phyloP scores from a whole-genome alignment of 2,329 filamentous ascomycete genomes.

The Chaetomium olivaceum region DNA sequence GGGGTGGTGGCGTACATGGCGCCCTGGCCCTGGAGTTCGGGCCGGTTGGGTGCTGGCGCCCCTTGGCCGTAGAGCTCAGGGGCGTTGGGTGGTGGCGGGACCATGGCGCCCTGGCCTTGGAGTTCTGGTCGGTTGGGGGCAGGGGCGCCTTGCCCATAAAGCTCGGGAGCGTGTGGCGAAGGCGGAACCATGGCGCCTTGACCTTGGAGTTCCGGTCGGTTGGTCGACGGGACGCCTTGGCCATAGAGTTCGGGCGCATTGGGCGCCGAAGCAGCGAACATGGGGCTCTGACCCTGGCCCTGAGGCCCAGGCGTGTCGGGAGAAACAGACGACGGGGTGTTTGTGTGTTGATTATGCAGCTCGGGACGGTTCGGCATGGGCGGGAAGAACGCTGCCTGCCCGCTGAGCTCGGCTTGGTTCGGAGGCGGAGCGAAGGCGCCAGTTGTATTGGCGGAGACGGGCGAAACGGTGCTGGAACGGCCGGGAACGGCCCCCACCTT shows the following conservation, averaged over 20 bases:
- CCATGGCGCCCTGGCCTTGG: slow-evolving; percentile 21
- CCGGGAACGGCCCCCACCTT: slow-evolving; percentile 27
- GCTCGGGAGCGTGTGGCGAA: slow-evolving; percentile 21
- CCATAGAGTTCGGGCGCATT: slow-evolving; percentile 28
- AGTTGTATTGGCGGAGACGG: slow-evolving; percentile 33
- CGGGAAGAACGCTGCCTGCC: slow-evolving; percentile 21
- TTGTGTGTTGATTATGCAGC: slow-evolving; percentile 28
- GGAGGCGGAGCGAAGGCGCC: slow-evolving; percentile 20
- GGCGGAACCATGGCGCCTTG: slow-evolving; percentile 17
- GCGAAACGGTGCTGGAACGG: slow-evolving; percentile 33
- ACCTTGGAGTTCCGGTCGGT: slow-evolving; percentile 25
- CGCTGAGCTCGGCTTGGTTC: slow-evolving; percentile 35
- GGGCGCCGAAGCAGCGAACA: slow-evolving; percentile 11
- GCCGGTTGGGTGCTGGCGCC: slow-evolving; percentile 12
- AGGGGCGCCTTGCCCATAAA: slow-evolving; percentile 24
- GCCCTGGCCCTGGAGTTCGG: slow-evolving; percentile 26
- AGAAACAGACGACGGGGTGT: slow-evolving; percentile 23
- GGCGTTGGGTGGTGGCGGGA: slow-evolving; percentile 4
- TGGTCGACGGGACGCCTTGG: slow-evolving; percentile 17
- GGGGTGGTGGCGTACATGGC: slow-evolving; percentile 9
- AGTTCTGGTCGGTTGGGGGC: slow-evolving; percentile 23
- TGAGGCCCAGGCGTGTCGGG: slow-evolving; percentile 25
- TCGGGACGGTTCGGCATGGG: slow-evolving; percentile 26
- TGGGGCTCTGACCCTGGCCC: slow-evolving; percentile 19
- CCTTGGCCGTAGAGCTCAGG: slow-evolving; percentile 28